Percentiles rank a stretch among this genome's conserved stretches.
Evolutionary conservation across 164 flowering plant genomes (phyloP).

Genomic region (Nymphaea thermarum): DNA sequence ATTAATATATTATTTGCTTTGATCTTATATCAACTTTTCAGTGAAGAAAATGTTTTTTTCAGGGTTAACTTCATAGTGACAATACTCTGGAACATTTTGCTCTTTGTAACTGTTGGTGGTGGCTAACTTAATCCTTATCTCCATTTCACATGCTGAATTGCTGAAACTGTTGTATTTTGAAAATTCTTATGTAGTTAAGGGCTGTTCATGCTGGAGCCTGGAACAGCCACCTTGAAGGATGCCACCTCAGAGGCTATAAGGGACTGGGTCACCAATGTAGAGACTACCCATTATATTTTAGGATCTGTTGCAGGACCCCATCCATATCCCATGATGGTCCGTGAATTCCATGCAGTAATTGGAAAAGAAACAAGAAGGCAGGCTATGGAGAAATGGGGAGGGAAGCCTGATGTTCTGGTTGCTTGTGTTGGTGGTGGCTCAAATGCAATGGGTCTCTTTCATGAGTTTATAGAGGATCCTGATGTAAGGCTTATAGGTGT

Average conservation of each 20-base stretch:
- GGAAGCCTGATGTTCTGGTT: constrained; percentile 75
- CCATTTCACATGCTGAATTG: no score
- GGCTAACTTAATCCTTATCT: no score
- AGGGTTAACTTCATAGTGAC: no score
- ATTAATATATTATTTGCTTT: no score
- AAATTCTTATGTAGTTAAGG: constrained; percentile 37
- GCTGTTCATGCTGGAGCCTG: constrained; percentile 87
- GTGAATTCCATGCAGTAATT: constrained; percentile 90
- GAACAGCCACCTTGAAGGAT: constrained; percentile 87
- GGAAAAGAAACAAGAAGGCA: constrained; percentile 85
- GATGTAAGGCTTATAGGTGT: constrained; percentile 81
- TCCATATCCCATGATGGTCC: constrained; percentile 96
- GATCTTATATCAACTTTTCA: no score
- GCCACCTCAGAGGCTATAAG: constrained; percentile 91
- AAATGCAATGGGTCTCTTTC: constrained; percentile 91
- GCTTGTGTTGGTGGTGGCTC: constrained; percentile 99
- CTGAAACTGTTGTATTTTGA: neutral
- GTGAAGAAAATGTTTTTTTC: no score
- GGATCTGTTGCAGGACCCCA: constrained; percentile 98
- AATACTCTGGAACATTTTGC: no score
- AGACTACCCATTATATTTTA: constrained; percentile 80
- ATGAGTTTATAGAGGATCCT: constrained; percentile 70
- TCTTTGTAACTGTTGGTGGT: no score
- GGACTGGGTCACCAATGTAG: constrained; percentile 93
- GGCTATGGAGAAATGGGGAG: constrained; percentile 88